Percentiles rank a stretch among this genome's conserved stretches.
phyloP scores from a whole-genome alignment of 768 basidiomycete species.

The Rubroboletus satanas region DNA sequence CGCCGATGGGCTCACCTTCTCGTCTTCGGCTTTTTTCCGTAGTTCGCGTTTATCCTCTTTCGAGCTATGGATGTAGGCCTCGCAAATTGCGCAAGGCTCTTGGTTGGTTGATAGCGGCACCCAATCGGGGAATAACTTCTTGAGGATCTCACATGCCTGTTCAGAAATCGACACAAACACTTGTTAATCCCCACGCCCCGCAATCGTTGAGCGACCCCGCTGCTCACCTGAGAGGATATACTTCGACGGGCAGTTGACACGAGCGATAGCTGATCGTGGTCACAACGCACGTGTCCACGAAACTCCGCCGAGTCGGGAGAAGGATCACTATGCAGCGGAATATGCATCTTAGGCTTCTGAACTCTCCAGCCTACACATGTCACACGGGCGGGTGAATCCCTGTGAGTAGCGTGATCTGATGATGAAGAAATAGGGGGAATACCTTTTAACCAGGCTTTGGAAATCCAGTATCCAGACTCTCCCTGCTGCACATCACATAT shows the following conservation, averaged over 20 bases:
- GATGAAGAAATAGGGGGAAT: slow-evolving; percentile 9
- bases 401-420: slow-evolving; percentile 10
- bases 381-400: slow-evolving; percentile 2
- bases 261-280: slow-evolving; percentile 60
- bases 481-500: slow-evolving; percentile 43
- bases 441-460: slow-evolving; percentile 79
- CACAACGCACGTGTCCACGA: slow-evolving; percentile 60
- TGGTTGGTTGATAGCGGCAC: slow-evolving; percentile 45
- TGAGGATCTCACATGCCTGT: slow-evolving; percentile 57
- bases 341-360: slow-evolving; percentile 75
- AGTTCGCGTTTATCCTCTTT: slow-evolving; percentile 60
- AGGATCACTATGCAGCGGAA: slow-evolving; percentile 53
- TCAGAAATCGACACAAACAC: slow-evolving; percentile 8
- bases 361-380: slow-evolving; percentile 63
- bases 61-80: slow-evolving; percentile 48
- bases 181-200: slow-evolving; percentile 17
- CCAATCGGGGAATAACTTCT: slow-evolving; percentile 63
- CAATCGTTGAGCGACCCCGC: slow-evolving; percentile 1
- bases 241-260: slow-evolving; percentile 53
- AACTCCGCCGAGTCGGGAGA: slow-evolving; percentile 60
- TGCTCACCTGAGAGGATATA: slow-evolving; percentile 57
- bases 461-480: slow-evolving; percentile 61
- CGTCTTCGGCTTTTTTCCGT: slow-evolving; percentile 68
- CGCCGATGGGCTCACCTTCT: slow-evolving; percentile 53
- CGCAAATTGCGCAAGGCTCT: slow-evolving; percentile 64